Evolutionary conservation across 1,284 basidiomycete genomes (phyloP).

Genomic region (Termitomyces sp.): DNA sequence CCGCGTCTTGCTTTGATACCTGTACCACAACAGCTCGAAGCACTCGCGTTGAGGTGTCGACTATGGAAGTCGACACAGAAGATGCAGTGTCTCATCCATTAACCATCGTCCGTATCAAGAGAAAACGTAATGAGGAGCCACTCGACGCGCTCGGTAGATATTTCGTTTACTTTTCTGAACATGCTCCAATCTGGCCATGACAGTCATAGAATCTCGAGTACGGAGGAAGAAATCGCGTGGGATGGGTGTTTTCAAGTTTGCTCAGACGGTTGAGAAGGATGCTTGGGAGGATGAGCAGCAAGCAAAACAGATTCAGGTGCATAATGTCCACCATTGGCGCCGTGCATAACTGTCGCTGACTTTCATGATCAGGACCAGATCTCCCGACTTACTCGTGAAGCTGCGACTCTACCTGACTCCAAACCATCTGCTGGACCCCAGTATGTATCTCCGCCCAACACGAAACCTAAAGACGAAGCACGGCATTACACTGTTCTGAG

Average conservation of each 20-base stretch:
- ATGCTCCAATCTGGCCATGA: constrained; percentile 8
- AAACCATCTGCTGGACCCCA: constrained; percentile 17
- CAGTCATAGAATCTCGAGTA: constrained; percentile 60
- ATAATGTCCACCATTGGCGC: constrained; percentile 8
- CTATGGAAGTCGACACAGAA: constrained; percentile 23
- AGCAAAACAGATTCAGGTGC: constrained; percentile 57
- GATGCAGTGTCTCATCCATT: constrained; percentile 35
- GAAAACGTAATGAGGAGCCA: constrained; percentile 74
- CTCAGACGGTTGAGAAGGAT: constrained; percentile 65
- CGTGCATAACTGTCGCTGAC: neutral
- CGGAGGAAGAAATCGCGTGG: constrained; percentile 58
- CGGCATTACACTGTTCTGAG: constrained; percentile 44
- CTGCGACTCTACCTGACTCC: neutral
- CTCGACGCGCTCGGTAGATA: constrained; percentile 66
- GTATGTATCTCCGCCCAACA: constrained; percentile 18
- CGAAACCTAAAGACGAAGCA: constrained; percentile 25
- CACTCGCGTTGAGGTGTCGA: neutral
- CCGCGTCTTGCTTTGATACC: neutral
- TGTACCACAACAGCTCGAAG: neutral
- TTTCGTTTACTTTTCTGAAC: constrained; percentile 11
- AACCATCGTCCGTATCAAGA: constrained; percentile 73
- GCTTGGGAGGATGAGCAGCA: constrained; percentile 58
- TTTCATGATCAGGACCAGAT: constrained; percentile 40
- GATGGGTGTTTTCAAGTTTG: constrained; percentile 69
- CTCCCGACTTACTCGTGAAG: constrained; percentile 38